A percentile compares a stretch with the other conserved stretches of the same genome.
These are phyloP conservation scores for Nicotiana obtusifolia DNA, from an alignment of 257 asterid genomes.

Conservation along the genomic window DNA sequence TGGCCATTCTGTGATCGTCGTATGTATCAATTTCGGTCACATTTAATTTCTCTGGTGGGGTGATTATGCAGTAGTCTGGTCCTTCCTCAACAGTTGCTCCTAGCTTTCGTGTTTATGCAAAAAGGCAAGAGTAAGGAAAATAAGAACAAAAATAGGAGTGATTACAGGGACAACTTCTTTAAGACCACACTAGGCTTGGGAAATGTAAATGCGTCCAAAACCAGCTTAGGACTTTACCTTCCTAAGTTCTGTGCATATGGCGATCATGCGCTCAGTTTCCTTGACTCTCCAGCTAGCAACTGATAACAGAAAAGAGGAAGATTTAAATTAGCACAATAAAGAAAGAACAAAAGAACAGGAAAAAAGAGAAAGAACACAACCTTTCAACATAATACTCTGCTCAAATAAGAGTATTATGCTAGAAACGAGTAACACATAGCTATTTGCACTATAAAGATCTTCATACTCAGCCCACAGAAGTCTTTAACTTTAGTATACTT, in stretches of 20 bases:
- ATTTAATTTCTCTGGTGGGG: conserved; percentile 76
- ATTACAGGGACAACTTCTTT: not conserved
- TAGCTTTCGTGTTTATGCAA: conserved; percentile 38
- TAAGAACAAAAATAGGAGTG: too few species aligned
- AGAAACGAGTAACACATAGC: too few species aligned
- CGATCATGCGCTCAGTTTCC: conserved; percentile 97
- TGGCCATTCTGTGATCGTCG: conserved; percentile 93
- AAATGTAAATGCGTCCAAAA: not conserved
- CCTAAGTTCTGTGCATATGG: conserved; percentile 92
- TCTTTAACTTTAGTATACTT: too few species aligned
- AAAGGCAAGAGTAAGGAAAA: not conserved
- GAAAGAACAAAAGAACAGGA: not conserved
- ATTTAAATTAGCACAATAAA: not conserved
- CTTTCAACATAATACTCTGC: not conserved
- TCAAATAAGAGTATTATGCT: not conserved
- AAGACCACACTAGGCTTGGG: not conserved
- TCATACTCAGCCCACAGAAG: not conserved
- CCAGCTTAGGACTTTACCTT: conserved; percentile 44
- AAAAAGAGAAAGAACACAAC: not conserved
- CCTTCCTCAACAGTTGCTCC: conserved; percentile 97
- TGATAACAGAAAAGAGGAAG: not conserved
- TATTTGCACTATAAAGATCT: not conserved
- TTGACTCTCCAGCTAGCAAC: conserved; percentile 99
- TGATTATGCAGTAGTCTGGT: conserved; percentile 67
- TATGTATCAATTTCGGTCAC: conserved; percentile 79